Evolutionary conservation across 176 grass and related monocot genomes (phyloP).

Genomic region (Lolium perenne): DNA sequence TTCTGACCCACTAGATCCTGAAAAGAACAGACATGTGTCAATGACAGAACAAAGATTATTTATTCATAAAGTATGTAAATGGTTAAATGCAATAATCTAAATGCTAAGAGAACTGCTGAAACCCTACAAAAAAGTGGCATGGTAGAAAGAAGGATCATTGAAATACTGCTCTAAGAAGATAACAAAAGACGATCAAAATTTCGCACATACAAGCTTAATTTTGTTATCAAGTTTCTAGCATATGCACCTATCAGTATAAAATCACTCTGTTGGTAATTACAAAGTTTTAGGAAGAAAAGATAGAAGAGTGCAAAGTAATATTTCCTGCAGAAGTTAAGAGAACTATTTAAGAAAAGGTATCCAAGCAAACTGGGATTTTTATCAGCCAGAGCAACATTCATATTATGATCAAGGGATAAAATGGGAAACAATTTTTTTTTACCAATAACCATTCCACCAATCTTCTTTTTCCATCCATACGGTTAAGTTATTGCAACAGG

Average conservation of each 20-base stretch:
- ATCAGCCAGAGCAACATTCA: background rate
- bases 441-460: background rate
- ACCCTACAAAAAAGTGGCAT: background rate
- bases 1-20: background rate
- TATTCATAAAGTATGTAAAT: background rate
- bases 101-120: background rate
- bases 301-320: background rate
- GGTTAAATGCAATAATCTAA: background rate
- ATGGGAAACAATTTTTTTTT: background rate
- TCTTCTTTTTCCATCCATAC: conserved; percentile 10
- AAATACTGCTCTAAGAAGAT: background rate
- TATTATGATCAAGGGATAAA: background rate
- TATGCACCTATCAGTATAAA: background rate
- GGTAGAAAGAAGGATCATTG: background rate
- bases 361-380: background rate
- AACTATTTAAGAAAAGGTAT: background rate
- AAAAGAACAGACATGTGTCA: background rate
- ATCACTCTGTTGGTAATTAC: background rate
- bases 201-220: background rate
- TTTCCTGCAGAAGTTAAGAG: background rate
- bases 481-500: background rate
- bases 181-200: background rate
- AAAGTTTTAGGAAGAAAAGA: background rate
- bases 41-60: background rate
- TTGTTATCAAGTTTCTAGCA: conserved; percentile 1